Evolutionary conservation across 768 basidiomycete genomes (phyloP).

Genomic region (Xanthoconium purpureum): DNA sequence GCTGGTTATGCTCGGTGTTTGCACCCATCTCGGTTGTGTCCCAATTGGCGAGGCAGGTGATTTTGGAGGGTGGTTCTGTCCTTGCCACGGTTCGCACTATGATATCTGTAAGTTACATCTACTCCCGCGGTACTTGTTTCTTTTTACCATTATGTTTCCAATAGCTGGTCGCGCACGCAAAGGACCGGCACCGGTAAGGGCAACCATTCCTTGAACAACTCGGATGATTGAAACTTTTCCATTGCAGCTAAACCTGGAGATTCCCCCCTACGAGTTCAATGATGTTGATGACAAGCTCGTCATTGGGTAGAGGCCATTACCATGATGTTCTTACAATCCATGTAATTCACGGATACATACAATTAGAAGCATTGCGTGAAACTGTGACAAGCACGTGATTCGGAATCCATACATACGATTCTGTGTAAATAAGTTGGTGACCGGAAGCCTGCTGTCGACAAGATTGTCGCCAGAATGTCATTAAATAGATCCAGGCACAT

Average conservation of each 20-base stretch:
- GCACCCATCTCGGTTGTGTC: conserved; percentile 98
- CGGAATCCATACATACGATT: background rate
- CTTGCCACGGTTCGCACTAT: conserved; percentile 98
- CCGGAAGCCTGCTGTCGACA: no score
- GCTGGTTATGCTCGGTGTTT: conserved; percentile 89
- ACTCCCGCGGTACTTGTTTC: background rate
- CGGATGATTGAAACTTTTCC: conserved; percentile 10
- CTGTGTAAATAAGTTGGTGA: no score
- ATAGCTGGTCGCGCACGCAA: conserved; percentile 91
- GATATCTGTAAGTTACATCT: conserved; percentile 72
- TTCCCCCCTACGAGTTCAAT: conserved; percentile 85
- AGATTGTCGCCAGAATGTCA: background rate
- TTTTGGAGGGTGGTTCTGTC: conserved; percentile 99
- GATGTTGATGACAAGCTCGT: conserved; percentile 84
- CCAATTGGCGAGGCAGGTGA: conserved; percentile 98
- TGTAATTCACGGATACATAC: conserved; percentile 20
- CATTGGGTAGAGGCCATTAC: conserved; percentile 57
- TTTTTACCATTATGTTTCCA: conserved; percentile 14
- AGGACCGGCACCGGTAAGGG: conserved; percentile 89
- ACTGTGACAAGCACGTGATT: background rate
- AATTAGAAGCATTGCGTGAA: conserved; percentile 24
- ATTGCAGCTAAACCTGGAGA: conserved; percentile 84
- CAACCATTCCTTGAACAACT: background rate
- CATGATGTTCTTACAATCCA: conserved; percentile 10
- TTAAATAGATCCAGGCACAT: background rate